These are phyloP conservation scores for Yamadazyma mexicana DNA, from an alignment of 1,139 yeast species.

Conservation along the genomic window DNA sequence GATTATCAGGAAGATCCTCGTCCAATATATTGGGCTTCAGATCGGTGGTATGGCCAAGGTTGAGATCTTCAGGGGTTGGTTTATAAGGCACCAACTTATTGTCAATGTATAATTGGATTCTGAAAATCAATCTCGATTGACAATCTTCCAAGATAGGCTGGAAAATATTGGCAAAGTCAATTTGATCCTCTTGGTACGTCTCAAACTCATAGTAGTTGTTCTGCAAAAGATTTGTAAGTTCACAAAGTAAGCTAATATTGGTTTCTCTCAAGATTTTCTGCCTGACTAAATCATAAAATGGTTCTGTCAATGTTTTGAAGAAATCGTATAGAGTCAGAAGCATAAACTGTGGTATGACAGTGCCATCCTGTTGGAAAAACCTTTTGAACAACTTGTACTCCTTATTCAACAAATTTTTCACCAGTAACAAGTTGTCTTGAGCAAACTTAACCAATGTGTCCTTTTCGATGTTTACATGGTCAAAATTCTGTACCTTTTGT, in stretches of 20 bases:
- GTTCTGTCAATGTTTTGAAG: slow-evolving; percentile 66
- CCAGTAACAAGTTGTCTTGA: slow-evolving; percentile 60
- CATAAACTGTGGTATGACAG: slow-evolving; percentile 16
- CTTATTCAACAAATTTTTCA: slow-evolving; percentile 55
- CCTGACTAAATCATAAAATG: slow-evolving; percentile 71
- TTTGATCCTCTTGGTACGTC: slow-evolving; percentile 25
- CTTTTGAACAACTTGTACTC: slow-evolving; percentile 60
- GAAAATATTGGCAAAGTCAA: slow-evolving; percentile 58
- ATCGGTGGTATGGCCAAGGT: slow-evolving; percentile 49
- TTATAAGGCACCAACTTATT: slow-evolving; percentile 64
- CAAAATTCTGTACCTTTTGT: slow-evolving; percentile 21
- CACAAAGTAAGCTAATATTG: slow-evolving; percentile 68
- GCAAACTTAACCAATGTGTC: slow-evolving; percentile 50
- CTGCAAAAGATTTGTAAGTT: slow-evolving; percentile 68
- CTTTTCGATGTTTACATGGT: slow-evolving; percentile 26
- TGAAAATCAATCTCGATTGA: slow-evolving; percentile 76
- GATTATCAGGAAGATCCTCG: slow-evolving; percentile 37
- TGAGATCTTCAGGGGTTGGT: slow-evolving; percentile 67
- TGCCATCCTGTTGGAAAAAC: slow-evolving; percentile 38
- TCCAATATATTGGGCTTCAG: slow-evolving; percentile 26
- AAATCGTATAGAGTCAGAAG: slow-evolving; percentile 48
- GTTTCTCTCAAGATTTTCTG: slow-evolving; percentile 66
- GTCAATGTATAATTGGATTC: slow-evolving; percentile 73
- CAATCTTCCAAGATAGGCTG: slow-evolving; percentile 74
- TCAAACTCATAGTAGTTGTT: slow-evolving; percentile 69